Evolutionary conservation across 345 rosid species (phyloP).

Genomic region (Acer yangbiense): DNA sequence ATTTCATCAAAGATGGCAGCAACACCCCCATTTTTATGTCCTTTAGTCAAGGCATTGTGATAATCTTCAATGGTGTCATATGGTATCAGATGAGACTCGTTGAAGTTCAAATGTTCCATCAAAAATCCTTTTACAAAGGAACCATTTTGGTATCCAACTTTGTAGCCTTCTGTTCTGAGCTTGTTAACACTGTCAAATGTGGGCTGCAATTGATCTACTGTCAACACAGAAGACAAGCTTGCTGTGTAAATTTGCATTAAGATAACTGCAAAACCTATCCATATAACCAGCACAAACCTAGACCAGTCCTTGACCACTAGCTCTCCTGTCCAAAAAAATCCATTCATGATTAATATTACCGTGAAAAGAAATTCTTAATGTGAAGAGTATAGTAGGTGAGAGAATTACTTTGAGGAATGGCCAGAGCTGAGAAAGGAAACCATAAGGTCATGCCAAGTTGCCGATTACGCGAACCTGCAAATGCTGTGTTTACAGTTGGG

Average conservation of each 20-base stretch:
- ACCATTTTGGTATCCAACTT: constrained; percentile 26
- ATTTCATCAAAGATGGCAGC: constrained; percentile 42
- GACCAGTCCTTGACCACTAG: constrained; percentile 20
- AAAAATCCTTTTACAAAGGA: constrained; percentile 20
- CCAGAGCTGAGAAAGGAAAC: constrained; percentile 41
- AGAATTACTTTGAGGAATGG: constrained; percentile 38
- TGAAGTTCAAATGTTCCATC: neutral
- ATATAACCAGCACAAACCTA: constrained; percentile 25
- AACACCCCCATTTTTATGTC: constrained; percentile 31
- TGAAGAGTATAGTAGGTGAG: too few relatives aligned
- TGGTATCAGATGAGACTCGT: neutral
- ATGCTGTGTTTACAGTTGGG: constrained; percentile 25
- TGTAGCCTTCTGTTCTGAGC: constrained; percentile 2
- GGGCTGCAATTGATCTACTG: constrained; percentile 30
- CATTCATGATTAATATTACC: too few relatives aligned
- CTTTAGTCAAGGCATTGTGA: constrained; percentile 13
- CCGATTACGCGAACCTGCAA: constrained; percentile 23
- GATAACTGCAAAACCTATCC: constrained; percentile 27
- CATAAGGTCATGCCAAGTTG: constrained; percentile 32
- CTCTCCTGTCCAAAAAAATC: constrained; percentile 18
- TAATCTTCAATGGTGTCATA: constrained; percentile 9
- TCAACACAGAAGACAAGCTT: constrained; percentile 25
- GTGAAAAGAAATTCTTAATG: too few relatives aligned
- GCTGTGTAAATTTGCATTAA: constrained; percentile 33
- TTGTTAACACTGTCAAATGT: constrained; percentile 4